Evolutionary conservation across 78 protist genomes (phyloP).

Genomic region (Dictyostelium firmibasis): DNA sequence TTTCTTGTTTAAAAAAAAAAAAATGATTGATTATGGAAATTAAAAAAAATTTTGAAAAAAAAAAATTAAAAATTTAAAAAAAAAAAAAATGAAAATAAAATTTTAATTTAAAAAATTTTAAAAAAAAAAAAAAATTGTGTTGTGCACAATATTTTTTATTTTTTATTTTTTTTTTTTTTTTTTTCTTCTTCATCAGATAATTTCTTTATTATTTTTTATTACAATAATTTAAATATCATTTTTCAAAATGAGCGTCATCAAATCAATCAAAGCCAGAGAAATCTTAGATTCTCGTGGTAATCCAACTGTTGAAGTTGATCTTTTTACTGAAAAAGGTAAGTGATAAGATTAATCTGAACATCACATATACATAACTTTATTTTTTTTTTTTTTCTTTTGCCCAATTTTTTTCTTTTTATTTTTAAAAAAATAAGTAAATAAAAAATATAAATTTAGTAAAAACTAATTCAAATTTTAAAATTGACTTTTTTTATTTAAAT

Average conservation of each 20-base stretch:
- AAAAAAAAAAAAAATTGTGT: too few species aligned
- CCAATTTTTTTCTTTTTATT: too few species aligned
- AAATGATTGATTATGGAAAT: too few species aligned
- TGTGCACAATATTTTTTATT: not conserved
- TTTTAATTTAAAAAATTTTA: too few species aligned
- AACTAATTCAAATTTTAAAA: too few species aligned
- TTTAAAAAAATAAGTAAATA: too few species aligned
- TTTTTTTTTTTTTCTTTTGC: too few species aligned
- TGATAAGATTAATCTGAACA: not conserved
- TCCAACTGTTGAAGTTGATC: conserved; percentile 23
- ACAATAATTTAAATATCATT: not conserved
- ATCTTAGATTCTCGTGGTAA: conserved; percentile 37
- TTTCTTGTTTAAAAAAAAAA: not conserved
- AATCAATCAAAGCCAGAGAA: conserved; percentile 18
- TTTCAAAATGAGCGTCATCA: not conserved
- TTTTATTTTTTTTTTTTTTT: not conserved
- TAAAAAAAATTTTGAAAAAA: too few species aligned
- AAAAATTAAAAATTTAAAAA: too few species aligned
- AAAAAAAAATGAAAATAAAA: not conserved
- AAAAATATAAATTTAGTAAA: too few species aligned
- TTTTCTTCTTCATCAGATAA: not conserved
- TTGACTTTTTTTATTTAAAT: not conserved
- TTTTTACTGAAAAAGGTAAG: not conserved
- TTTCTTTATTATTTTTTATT: not conserved
- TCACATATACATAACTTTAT: too few species aligned